phyloP scores from a whole-genome alignment of 2,329 filamentous ascomycete genomes.

The Exophiala dermatitidis region DNA sequence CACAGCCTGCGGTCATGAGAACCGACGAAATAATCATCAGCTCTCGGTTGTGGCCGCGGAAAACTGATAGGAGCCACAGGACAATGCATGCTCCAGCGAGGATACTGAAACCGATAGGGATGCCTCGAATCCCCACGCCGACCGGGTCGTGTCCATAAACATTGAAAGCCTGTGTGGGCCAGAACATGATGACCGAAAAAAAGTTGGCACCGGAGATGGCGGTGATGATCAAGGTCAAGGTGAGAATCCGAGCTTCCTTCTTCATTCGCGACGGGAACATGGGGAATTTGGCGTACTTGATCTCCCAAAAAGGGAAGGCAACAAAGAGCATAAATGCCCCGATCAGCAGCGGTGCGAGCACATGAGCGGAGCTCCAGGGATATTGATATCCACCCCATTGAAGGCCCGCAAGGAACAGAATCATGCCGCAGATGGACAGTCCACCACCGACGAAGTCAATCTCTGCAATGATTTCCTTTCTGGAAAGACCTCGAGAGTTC shows the following conservation, averaged over 20 bases:
- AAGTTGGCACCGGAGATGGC: slow-evolving; percentile 56
- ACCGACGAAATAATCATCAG: slow-evolving; percentile 54
- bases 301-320: slow-evolving; percentile 42
- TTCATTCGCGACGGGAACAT: slow-evolving; percentile 42
- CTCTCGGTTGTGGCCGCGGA: slow-evolving; percentile 52
- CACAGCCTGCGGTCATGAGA: slow-evolving; percentile 59
- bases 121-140: slow-evolving; percentile 55
- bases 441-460: slow-evolving; percentile 47
- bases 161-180: slow-evolving; percentile 59
- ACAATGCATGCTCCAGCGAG: slow-evolving; percentile 54
- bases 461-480: slow-evolving; percentile 37
- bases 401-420: slow-evolving; percentile 44
- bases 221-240: slow-evolving; percentile 50
- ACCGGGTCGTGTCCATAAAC: slow-evolving; percentile 61
- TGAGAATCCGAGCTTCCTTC: slow-evolving; percentile 44
- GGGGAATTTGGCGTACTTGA: slow-evolving; percentile 41
- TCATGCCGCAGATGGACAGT: slow-evolving; percentile 43
- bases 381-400: slow-evolving; percentile 46
- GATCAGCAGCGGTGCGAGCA: slow-evolving; percentile 42
- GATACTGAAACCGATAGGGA: slow-evolving; percentile 60
- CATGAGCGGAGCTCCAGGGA: slow-evolving; percentile 40
- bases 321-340: slow-evolving; percentile 37
- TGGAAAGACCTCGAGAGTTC: slow-evolving; percentile 29
- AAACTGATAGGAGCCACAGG: slow-evolving; percentile 50
- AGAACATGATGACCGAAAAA: slow-evolving; percentile 51